These are phyloP conservation scores for Fusarium luffae DNA, from an alignment of 2,329 filamentous ascomycete species.

Conservation along the genomic window DNA sequence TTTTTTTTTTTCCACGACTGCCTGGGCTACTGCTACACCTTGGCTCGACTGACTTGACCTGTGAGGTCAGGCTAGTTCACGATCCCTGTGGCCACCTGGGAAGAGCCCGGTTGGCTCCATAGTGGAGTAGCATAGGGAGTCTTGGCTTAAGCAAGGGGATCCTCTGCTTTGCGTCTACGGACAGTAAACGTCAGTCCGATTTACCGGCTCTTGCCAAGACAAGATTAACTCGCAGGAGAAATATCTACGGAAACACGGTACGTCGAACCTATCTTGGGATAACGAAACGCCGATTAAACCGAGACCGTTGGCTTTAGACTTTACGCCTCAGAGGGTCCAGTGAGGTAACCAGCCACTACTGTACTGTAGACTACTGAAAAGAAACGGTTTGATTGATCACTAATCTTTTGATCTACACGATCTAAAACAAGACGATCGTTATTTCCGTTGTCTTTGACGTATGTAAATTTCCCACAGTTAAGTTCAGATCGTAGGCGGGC, in stretches of 20 bases:
- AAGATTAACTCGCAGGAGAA: neutral
- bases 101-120: neutral
- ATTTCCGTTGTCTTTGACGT: neutral
- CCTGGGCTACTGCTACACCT: too few relatives aligned
- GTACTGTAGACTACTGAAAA: neutral
- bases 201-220: neutral
- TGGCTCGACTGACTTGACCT: neutral
- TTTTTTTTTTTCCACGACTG: too few relatives aligned
- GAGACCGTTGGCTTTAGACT: neutral
- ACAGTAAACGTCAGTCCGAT: neutral
- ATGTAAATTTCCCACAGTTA: too few relatives aligned
- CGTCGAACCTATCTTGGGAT: neutral
- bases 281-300: neutral
- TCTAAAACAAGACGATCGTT: neutral
- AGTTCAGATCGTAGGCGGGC: neutral
- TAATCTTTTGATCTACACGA: neutral
- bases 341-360: neutral
- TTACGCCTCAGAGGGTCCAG: neutral
- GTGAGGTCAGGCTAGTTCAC: neutral
- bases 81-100: neutral
- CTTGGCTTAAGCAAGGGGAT: too few relatives aligned
- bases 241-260: neutral
- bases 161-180: too few relatives aligned
- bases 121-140: neutral
- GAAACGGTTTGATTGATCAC: slow-evolving; percentile 15